Base-by-base conservation (phyloP, 1,284 basidiomycete genomes). In the Naganishia cerealis region DNA sequence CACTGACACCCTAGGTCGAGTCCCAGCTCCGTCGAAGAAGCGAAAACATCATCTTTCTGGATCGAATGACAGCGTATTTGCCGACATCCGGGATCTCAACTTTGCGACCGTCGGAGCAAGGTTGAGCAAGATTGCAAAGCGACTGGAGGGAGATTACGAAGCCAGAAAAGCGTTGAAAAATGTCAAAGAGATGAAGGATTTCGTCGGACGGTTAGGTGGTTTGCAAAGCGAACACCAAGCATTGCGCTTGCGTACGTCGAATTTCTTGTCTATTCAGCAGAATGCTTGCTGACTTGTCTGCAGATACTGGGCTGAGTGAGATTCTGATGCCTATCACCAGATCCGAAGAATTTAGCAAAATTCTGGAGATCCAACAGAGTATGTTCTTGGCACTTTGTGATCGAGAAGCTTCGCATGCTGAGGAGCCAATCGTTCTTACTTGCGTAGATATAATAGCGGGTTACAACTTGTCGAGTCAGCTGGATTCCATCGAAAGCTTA, bases 311-410 rank as follows among this genome's bases (percentile, higher is more conserved):
- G 16, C 79, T 99, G 46, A 94, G 93, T n/a, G 96, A 99, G 80
- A 83, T 91, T 76, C 84, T 99, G 54, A 87, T 94, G 73, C 87
- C 89, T 15, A 83, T 89, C 72, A 98, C 94, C 1, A 85, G 87
- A 66, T 90, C 89, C n/a, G 91, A 95, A 48, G 83, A 88, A 65
- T 99, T 99, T 83, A 93, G 93, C 80, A 90, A 88, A 75, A 89
- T 88, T 24, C 84, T 99, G 12, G 95, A 99, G 82, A 90, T 96
- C 21, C 95, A 99, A 77, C 96, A 99, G 79, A 98, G 92, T 92
- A 74, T 72, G 86, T 15, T 5, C 33, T 46, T 56, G 18, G 48
- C 59, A 6, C 18, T 33, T 21, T 18, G 26, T 61, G 36, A 55
- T 63, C 16, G 2, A 18, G 18, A 29, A 54, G 8, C 43, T 10